Percentiles rank a stretch among this genome's conserved stretches.
Conservation (phyloP, 1,139 yeast genomes). For the Yamadazyma atmosphaerica region DNA sequence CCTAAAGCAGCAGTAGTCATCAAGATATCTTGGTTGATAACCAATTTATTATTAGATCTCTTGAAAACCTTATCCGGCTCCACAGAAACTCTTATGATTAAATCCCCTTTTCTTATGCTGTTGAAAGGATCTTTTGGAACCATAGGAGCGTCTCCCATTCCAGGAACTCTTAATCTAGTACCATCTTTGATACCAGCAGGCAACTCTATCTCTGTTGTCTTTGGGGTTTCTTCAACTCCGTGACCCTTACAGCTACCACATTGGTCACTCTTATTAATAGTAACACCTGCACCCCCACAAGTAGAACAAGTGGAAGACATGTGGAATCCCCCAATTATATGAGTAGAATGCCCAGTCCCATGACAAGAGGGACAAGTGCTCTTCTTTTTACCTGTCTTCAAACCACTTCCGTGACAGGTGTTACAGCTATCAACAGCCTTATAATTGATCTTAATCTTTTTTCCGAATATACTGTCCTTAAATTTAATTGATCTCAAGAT, state of each 20-base stretch:
- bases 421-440: slow-evolving; percentile 75
- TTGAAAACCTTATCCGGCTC: slow-evolving; percentile 69
- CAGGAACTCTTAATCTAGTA: slow-evolving; percentile 76
- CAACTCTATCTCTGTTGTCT: slow-evolving; percentile 73
- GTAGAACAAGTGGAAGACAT: slow-evolving; percentile 91
- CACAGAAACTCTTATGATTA: slow-evolving; percentile 78
- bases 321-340: slow-evolving; percentile 90
- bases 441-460: slow-evolving; percentile 65
- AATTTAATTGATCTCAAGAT: slow-evolving; percentile 71
- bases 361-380: slow-evolving; percentile 85
- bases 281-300: slow-evolving; percentile 89
- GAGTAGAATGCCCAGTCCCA: slow-evolving; percentile 91
- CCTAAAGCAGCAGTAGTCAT: slow-evolving; percentile 98
- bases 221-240: slow-evolving; percentile 72
- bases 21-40: slow-evolving; percentile 66
- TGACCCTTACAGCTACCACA: slow-evolving; percentile 86
- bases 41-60: slow-evolving; percentile 63
- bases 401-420: slow-evolving; percentile 82
- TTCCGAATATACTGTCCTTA: slow-evolving; percentile 87
- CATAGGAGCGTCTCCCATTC: slow-evolving; percentile 88
- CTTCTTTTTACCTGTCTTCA: slow-evolving; percentile 74
- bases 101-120: slow-evolving; percentile 76
- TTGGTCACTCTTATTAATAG: slow-evolving; percentile 63
- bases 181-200: slow-evolving; percentile 93
- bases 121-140: slow-evolving; percentile 66